Base-by-base conservation (phyloP, 2,329 filamentous ascomycete species). In the Beauveria medogensis region DNA sequence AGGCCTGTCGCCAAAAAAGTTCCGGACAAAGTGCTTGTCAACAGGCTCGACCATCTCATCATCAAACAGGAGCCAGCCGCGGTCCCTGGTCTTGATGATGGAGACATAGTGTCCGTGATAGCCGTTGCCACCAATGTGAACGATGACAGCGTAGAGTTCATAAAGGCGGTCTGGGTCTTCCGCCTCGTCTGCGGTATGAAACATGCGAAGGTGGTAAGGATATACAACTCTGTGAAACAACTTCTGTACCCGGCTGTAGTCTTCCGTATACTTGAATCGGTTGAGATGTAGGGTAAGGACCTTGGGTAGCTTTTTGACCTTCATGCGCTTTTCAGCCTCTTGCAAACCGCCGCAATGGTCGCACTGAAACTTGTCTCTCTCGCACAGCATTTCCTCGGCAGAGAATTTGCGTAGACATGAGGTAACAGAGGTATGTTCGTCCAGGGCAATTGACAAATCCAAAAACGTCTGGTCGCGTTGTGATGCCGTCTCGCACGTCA, bases 41-140 rank as follows among this genome's bases (percentile, higher is more conserved):
- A 99, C 94, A 0, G 94, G 94, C 72, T 99, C 94, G 5, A 99
- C 94, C 85, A 97, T 92, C 75, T 99, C 94, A 69, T 99, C 94
- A 67, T 99, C 94, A 68, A 99, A 99, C 6, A 99, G 77, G 47
- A 99, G 78, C 94, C 94, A 99, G 30, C 94, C 94, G 58, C 91
- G 86, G 70, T 97, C 94, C 69, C 95, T 88, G 0, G 94, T 97
- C 76, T 99, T 99, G 78, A 99, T 92, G 59, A 99, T 94, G 5
- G 92, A 92, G 37, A 99, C 92, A 68, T 99, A 99, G 73, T 99
- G 94, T 4, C 94, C 94, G 70, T 99, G 94, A 70, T 97, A 97
- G 5, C 94, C 93, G 24, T 96, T 95, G 54, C 92, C 92, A 58
- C 94, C 94, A 65, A 99, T 97, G 69, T 99, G 94, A 24, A 99